Evolutionary conservation across 345 rosid species (phyloP).

Genomic region (Rhodamnia argentea): DNA sequence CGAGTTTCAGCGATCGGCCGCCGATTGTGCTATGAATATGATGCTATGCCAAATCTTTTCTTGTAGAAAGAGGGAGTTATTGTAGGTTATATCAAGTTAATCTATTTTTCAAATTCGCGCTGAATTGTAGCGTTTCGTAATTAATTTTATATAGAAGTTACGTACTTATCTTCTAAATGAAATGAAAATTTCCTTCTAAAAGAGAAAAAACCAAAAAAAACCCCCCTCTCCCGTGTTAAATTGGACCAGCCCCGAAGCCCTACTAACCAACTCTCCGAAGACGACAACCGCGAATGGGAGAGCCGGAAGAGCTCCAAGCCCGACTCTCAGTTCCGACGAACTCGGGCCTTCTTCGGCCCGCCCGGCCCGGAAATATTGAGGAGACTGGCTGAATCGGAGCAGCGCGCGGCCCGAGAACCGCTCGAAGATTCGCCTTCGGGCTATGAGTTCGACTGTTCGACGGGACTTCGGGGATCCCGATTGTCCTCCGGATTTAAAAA

Average conservation of each 20-base stretch:
- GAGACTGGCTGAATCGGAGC: background rate
- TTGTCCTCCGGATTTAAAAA: background rate
- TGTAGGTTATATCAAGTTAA: no score
- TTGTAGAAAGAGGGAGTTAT: no score
- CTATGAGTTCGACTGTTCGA: background rate
- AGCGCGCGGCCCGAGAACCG: background rate
- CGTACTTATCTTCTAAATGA: no score
- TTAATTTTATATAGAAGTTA: no score
- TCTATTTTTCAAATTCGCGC: no score
- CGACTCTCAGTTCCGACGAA: background rate
- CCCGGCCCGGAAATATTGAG: background rate
- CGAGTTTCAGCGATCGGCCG: no score
- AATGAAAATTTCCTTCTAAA: no score
- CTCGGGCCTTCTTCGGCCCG: background rate
- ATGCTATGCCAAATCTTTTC: no score
- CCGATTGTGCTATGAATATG: no score
- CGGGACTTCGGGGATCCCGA: background rate
- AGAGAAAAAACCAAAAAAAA: no score
- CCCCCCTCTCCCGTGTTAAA: rapidly evolving
- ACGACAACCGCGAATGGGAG: background rate
- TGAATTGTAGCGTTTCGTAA: no score
- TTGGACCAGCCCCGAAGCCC: background rate
- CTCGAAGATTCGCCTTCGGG: background rate
- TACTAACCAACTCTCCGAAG: background rate
- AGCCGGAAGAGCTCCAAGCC: background rate